Evolutionary conservation across 306 rosid species (phyloP).

Genomic region (Sesbania bispinosa): DNA sequence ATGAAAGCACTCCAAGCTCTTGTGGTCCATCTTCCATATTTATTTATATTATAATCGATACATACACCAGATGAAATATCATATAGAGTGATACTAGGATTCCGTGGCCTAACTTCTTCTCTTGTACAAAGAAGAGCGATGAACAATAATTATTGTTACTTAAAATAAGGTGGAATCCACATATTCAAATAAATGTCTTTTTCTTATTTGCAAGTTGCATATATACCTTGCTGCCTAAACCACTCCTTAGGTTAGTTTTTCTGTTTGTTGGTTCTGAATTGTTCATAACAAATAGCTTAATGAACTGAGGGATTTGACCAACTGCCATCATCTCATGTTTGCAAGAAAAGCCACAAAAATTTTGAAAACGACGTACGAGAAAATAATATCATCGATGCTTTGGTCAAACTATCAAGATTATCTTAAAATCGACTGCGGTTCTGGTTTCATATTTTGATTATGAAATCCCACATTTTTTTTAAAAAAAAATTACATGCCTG

Average conservation of each 20-base stretch:
- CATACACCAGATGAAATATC: too few relatives aligned
- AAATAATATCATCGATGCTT: neutral
- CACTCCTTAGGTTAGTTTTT: neutral
- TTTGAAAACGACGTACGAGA: neutral
- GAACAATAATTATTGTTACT: neutral
- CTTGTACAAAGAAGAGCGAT: neutral
- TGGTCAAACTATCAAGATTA: neutral
- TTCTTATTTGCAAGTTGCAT: neutral
- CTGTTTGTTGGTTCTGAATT: neutral
- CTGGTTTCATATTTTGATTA: neutral
- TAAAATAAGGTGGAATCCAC: too few relatives aligned
- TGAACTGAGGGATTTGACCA: neutral
- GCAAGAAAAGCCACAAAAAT: neutral
- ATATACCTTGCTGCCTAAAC: neutral
- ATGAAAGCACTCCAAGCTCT: neutral
- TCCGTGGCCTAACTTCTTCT: neutral
- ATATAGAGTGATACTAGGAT: neutral
- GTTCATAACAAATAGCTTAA: neutral
- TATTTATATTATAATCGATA: neutral
- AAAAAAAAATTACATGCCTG: too few relatives aligned
- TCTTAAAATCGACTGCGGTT: neutral
- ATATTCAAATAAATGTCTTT: neutral
- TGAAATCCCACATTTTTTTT: neutral
- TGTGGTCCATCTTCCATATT: slow-evolving; percentile 7
- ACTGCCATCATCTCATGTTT: neutral